These are phyloP conservation scores for Endocalyx cinctus DNA, from an alignment of 2,329 filamentous ascomycete genomes.

Conservation along the genomic window DNA sequence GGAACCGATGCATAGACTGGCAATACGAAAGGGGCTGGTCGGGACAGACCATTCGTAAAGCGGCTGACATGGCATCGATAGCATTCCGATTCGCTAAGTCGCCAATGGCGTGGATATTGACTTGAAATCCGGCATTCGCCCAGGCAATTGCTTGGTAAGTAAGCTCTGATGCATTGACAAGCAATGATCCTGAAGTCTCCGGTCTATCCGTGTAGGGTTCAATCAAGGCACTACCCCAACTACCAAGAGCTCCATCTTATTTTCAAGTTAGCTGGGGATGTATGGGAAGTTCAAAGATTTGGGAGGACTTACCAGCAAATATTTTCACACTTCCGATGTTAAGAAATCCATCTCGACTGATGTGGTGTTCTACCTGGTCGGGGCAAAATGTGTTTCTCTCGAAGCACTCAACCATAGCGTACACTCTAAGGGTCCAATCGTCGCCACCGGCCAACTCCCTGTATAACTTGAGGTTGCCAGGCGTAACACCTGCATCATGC, in stretches of 20 bases:
- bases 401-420: conserved; percentile 64
- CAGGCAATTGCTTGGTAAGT: conserved; percentile 50
- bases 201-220: conserved; percentile 64
- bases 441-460: conserved; percentile 43
- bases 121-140: conserved; percentile 59
- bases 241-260: conserved; percentile 64
- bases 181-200: conserved; percentile 57
- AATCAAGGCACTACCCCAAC: conserved; percentile 69
- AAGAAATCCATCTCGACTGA: conserved; percentile 44
- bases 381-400: conserved; percentile 62
- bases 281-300: too few species aligned
- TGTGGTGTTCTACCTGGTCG: conserved; percentile 40
- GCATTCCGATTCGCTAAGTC: conserved; percentile 63
- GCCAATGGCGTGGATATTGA: conserved; percentile 70
- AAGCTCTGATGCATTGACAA: conserved; percentile 60
- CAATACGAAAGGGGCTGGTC: conserved; percentile 39
- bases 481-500: conserved; percentile 61
- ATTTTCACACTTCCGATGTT: conserved; percentile 62
- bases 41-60: conserved; percentile 51
- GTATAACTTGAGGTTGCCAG: conserved; percentile 50
- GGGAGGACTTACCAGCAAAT: conserved; percentile 51
- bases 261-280: too few species aligned
- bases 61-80: conserved; percentile 56
- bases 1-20: conserved; percentile 53
- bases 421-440: conserved; percentile 59